Conservation (phyloP, 805 yeast genomes). For the Komagataella kurtzmanii region DNA sequence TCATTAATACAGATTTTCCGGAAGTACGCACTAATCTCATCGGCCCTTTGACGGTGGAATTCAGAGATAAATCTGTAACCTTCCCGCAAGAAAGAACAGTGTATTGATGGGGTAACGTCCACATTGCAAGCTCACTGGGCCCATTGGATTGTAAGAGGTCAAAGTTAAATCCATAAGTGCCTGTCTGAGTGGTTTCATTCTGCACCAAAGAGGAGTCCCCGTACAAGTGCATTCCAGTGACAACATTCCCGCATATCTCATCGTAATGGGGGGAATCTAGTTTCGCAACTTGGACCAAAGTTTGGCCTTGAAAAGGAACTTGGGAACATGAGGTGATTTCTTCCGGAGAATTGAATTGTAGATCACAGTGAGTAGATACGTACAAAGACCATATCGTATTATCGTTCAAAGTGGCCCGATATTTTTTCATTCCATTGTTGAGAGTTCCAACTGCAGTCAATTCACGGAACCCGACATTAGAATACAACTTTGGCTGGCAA, state of each 20-base stretch:
- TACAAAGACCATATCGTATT: constrained; percentile 57
- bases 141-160: constrained; percentile 26
- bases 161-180: constrained; percentile 30
- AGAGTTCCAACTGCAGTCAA: neutral
- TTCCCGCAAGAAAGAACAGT: neutral
- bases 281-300: constrained; percentile 8
- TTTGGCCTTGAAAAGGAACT: neutral
- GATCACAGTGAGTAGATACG: constrained; percentile 15
- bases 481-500: constrained; percentile 36
- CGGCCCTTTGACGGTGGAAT: constrained; percentile 40
- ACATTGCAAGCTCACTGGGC: constrained; percentile 29
- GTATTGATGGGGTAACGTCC: constrained; percentile 38
- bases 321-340: neutral
- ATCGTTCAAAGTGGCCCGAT: constrained; percentile 33
- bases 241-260: constrained; percentile 56
- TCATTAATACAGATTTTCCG: constrained; percentile 9
- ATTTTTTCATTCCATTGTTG: neutral
- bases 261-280: constrained; percentile 29
- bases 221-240: constrained; percentile 26
- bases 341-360: neutral
- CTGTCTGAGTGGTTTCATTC: neutral
- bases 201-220: constrained; percentile 19
- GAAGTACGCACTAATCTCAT: constrained; percentile 27
- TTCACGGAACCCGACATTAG: constrained; percentile 48
- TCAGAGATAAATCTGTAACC: constrained; percentile 20